phyloP scores from a whole-genome alignment of 2,329 filamentous ascomycete genomes.

The Macrophomina tecta region DNA sequence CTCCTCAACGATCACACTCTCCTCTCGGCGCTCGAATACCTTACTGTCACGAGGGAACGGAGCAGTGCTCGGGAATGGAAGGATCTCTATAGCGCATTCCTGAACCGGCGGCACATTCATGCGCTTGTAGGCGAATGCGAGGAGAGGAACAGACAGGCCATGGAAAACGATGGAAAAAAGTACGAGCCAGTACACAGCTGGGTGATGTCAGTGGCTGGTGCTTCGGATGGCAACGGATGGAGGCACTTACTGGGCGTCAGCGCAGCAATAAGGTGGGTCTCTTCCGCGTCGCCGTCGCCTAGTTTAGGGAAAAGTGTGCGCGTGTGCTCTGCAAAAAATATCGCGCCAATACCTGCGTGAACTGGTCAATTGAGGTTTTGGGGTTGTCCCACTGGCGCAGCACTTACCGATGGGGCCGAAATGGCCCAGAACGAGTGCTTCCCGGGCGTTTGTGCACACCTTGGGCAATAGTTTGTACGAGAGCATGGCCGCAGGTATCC shows the following conservation, averaged over 20 bases:
- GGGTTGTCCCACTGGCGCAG: too few relatives aligned
- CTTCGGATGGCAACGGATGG: background rate
- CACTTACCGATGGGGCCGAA: slow-evolving; percentile 50
- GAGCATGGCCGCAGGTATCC: slow-evolving; percentile 62
- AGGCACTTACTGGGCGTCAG: slow-evolving; percentile 42
- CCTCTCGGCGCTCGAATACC: background rate
- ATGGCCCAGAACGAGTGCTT: slow-evolving; percentile 67
- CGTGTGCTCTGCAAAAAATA: slow-evolving; percentile 55
- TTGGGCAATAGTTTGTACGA: slow-evolving; percentile 63
- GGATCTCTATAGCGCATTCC: background rate
- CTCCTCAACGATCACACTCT: slow-evolving; percentile 42
- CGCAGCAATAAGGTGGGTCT: slow-evolving; percentile 48
- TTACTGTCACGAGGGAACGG: background rate
- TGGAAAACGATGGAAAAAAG: slow-evolving; percentile 55
- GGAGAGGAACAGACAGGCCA: slow-evolving; percentile 55
- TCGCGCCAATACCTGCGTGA: slow-evolving; percentile 48
- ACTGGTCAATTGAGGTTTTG: too few relatives aligned
- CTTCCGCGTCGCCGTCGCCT: slow-evolving; percentile 47
- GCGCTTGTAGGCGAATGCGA: slow-evolving; percentile 49
- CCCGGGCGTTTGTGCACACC: slow-evolving; percentile 60
- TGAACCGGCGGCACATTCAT: slow-evolving; percentile 41
- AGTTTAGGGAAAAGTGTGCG: slow-evolving; percentile 51
- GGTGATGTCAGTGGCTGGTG: background rate
- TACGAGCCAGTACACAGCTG: slow-evolving; percentile 55
- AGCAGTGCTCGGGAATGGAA: background rate